A percentile compares a stretch with the other conserved stretches of the same genome.
These are phyloP conservation scores for Cicer yamashitae DNA, from an alignment of 306 rosid genomes.

Conservation along the genomic window DNA sequence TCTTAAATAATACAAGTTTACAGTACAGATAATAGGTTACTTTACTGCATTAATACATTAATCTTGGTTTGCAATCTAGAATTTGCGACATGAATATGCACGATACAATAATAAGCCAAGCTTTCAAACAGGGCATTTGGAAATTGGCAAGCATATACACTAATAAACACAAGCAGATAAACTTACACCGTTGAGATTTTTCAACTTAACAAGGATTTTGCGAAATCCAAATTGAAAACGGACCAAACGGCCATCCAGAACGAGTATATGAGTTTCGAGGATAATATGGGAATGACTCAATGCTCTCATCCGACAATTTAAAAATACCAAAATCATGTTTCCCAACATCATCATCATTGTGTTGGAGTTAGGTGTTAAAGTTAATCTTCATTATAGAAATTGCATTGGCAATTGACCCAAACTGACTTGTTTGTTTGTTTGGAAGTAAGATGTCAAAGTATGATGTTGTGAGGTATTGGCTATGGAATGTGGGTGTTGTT, in stretches of 20 bases:
- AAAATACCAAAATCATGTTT: slow-evolving; percentile 71
- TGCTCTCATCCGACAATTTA: slow-evolving; percentile 48
- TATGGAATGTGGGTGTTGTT: too few relatives aligned
- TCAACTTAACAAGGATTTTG: slow-evolving; percentile 62
- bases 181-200: slow-evolving; percentile 12
- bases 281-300: slow-evolving; percentile 61
- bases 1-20: neutral
- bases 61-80: slow-evolving; percentile 14
- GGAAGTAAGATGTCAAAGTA: too few relatives aligned
- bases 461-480: too few relatives aligned
- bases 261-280: slow-evolving; percentile 45
- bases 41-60: slow-evolving; percentile 9
- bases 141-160: neutral
- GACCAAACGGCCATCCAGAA: slow-evolving; percentile 57
- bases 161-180: slow-evolving; percentile 2
- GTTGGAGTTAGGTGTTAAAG: too few relatives aligned
- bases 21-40: neutral
- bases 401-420: too few relatives aligned
- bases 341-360: slow-evolving; percentile 50
- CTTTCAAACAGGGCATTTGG: neutral
- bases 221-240: slow-evolving; percentile 70
- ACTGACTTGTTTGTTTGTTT: too few relatives aligned
- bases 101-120: neutral
- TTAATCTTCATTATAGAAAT: too few relatives aligned
- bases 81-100: neutral